These are phyloP conservation scores for Colletotrichum liaoningense DNA, from an alignment of 2,329 filamentous ascomycete species.

Conservation along the genomic window DNA sequence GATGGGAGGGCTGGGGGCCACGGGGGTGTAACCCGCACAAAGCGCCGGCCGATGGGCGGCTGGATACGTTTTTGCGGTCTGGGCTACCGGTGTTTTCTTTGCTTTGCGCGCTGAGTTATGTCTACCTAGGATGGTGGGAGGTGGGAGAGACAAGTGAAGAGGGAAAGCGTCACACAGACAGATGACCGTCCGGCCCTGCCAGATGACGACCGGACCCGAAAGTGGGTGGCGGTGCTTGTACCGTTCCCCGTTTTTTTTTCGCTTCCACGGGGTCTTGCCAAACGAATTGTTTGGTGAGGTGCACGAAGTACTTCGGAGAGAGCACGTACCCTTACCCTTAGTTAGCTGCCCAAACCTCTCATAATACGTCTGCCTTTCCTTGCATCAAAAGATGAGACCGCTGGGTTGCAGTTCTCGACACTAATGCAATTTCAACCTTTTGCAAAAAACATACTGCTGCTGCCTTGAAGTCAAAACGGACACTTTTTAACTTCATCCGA, in stretches of 20 bases:
- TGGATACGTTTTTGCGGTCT: neutral
- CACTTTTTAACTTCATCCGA: neutral
- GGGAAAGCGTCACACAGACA: neutral
- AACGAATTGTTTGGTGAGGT: neutral
- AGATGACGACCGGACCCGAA: constrained; percentile 9
- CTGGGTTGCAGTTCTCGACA: neutral
- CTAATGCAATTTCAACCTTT: neutral
- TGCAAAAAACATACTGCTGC: neutral
- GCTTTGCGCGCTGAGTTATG: constrained; percentile 1
- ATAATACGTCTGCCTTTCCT: neutral
- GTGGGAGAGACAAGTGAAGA: neutral
- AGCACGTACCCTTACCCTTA: constrained; percentile 11
- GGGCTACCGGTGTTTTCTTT: neutral
- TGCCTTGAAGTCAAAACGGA: neutral
- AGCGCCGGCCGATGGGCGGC: neutral
- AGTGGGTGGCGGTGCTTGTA: constrained; percentile 19
- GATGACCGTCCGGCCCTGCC: neutral
- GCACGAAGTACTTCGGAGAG: neutral
- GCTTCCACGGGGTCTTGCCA: neutral
- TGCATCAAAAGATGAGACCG: constrained; percentile 16
- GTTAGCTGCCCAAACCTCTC: neutral
- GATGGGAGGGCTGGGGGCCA: neutral
- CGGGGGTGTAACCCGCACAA: constrained; percentile 4
- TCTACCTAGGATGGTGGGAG: neutral
- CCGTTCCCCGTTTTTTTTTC: constrained; percentile 20